Conservation (phyloP, 2,329 filamentous ascomycete genomes). For the Penicillium polonicum region DNA sequence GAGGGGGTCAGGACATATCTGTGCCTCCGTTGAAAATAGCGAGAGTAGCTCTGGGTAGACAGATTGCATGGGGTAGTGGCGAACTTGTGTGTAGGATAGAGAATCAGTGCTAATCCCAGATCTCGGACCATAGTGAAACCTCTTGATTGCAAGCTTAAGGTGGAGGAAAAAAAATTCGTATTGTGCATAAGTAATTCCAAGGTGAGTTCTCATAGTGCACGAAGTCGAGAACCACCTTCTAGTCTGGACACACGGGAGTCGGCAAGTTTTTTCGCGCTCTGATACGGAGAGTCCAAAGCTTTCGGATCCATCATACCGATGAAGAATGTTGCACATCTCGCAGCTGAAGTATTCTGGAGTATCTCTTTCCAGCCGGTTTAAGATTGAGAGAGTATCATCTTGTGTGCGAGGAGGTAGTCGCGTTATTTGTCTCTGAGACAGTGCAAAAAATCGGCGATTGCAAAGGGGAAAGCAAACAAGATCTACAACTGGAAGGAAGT, state of each 20-base stretch:
- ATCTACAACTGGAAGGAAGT: not conserved
- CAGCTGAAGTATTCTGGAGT: slow-evolving; percentile 15
- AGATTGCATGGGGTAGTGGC: too few species aligned
- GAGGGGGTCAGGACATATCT: slow-evolving; percentile 8
- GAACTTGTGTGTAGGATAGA: slow-evolving; percentile 37
- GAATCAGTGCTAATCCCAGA: slow-evolving; percentile 11
- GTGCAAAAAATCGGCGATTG: slow-evolving; percentile 5
- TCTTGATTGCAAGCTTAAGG: slow-evolving; percentile 11
- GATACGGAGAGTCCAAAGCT: slow-evolving; percentile 4
- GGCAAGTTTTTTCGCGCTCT: not conserved
- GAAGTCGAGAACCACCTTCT: too few species aligned
- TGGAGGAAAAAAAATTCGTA: slow-evolving; percentile 11
- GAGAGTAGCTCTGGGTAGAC: not conserved
- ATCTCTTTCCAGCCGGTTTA: slow-evolving; percentile 15
- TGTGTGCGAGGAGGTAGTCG: not conserved
- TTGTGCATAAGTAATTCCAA: too few species aligned
- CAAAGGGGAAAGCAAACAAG: slow-evolving; percentile 11
- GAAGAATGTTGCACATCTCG: slow-evolving; percentile 11
- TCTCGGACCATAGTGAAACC: slow-evolving; percentile 1
- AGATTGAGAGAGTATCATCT: slow-evolving; percentile 4
- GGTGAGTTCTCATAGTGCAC: not conserved
- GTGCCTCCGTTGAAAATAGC: slow-evolving; percentile 12
- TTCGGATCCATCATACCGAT: slow-evolving; percentile 13
- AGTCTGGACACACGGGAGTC: slow-evolving; percentile 1
- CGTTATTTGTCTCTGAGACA: too few species aligned